Evolutionary conservation across 2,329 filamentous ascomycete species (phyloP).

Genomic region (Rutstroemia sp.): DNA sequence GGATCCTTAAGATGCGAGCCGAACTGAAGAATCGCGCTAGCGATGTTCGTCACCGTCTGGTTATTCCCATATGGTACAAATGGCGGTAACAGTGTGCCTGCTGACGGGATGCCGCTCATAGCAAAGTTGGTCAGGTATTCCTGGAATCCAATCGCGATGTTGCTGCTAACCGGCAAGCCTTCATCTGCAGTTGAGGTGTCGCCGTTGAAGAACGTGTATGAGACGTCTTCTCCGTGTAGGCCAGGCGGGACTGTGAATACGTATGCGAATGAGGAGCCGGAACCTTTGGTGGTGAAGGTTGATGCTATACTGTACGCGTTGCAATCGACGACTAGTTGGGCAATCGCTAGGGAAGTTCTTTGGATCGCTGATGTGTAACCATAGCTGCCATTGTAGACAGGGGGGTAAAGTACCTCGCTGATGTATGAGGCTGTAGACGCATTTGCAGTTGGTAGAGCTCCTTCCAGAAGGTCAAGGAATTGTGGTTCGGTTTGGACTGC

Average conservation of each 20-base stretch:
- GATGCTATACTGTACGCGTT: slow-evolving; percentile 42
- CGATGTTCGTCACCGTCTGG: slow-evolving; percentile 10
- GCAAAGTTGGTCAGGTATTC: slow-evolving; percentile 31
- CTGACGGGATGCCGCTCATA: slow-evolving; percentile 26
- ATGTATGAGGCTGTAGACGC: slow-evolving; percentile 29
- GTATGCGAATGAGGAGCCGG: slow-evolving; percentile 36
- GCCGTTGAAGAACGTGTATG: slow-evolving; percentile 44
- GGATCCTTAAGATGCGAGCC: slow-evolving; percentile 10
- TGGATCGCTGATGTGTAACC: slow-evolving; percentile 38
- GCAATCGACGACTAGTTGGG: slow-evolving; percentile 41
- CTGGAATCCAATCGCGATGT: slow-evolving; percentile 30
- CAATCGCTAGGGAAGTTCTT: slow-evolving; percentile 34
- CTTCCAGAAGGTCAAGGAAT: not conserved
- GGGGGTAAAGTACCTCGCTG: slow-evolving; percentile 39
- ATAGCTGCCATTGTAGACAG: slow-evolving; percentile 36
- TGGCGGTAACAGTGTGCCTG: slow-evolving; percentile 14
- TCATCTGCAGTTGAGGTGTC: slow-evolving; percentile 14
- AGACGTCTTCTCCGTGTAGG: slow-evolving; percentile 44
- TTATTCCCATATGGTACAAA: slow-evolving; percentile 17
- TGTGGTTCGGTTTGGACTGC: slow-evolving; percentile 15
- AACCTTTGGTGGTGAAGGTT: slow-evolving; percentile 35
- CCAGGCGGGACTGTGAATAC: slow-evolving; percentile 44
- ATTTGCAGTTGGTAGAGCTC: not conserved
- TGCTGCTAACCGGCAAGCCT: slow-evolving; percentile 15
- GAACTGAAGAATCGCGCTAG: slow-evolving; percentile 1